phyloP scores from a whole-genome alignment of 805 yeast genomes.

The Yamadazyma akitaensis region DNA sequence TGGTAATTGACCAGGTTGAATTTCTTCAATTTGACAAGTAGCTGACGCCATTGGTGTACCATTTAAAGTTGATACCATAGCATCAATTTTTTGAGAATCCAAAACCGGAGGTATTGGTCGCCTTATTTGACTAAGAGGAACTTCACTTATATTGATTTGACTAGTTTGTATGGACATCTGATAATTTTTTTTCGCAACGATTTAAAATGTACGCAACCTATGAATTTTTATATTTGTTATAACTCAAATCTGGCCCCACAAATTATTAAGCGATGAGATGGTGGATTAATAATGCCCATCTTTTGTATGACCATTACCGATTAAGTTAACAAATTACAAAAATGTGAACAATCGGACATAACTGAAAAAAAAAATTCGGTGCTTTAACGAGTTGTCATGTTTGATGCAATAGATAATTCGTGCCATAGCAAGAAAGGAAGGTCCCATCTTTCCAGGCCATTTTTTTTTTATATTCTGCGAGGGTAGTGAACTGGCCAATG shows the following conservation, averaged over 20 bases:
- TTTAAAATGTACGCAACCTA: not conserved
- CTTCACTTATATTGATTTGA: constrained; percentile 48
- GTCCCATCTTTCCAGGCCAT: no score
- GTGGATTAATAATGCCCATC: not conserved
- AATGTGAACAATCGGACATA: no score
- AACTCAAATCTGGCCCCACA: not conserved
- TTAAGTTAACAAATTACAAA: no score
- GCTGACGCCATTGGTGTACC: constrained; percentile 63
- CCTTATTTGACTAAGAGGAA: constrained; percentile 65
- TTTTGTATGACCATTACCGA: no score
- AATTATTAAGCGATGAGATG: constrained; percentile 5
- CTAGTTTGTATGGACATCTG: constrained; percentile 70
- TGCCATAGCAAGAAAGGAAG: no score
- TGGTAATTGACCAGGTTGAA: constrained; percentile 65
- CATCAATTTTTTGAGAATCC: constrained; percentile 67
- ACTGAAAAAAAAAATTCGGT: no score
- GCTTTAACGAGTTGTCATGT: no score
- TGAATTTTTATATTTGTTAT: not conserved
- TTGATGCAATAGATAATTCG: no score
- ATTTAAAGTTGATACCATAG: constrained; percentile 70
- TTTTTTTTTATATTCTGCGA: no score
- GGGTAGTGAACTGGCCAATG: no score
- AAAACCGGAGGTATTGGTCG: constrained; percentile 86
- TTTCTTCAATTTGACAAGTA: constrained; percentile 52
- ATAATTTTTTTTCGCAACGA: constrained; percentile 1